These are phyloP conservation scores for Fusarium citri DNA, from an alignment of 2,329 filamentous ascomycete species.

Conservation along the genomic window DNA sequence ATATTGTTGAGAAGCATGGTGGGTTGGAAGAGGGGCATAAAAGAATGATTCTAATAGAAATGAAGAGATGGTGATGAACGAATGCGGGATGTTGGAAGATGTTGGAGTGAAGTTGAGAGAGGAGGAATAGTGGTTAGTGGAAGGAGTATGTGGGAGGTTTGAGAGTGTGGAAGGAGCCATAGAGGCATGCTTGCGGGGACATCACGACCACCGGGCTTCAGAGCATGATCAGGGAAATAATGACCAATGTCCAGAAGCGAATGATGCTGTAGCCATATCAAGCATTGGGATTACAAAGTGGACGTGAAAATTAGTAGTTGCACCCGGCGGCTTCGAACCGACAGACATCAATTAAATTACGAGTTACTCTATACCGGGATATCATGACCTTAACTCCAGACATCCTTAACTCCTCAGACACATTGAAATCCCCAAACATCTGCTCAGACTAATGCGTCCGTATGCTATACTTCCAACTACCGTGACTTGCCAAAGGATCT, in stretches of 20 bases:
- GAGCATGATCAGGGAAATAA: not conserved
- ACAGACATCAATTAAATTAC: not conserved
- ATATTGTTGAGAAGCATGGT: not conserved
- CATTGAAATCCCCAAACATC: not conserved
- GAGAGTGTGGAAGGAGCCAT: not conserved
- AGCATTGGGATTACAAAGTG: not conserved
- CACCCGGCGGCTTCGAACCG: not conserved
- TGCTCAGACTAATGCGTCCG: conserved; percentile 2
- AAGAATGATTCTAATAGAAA: not conserved
- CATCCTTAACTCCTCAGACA: not conserved
- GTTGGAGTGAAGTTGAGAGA: not conserved
- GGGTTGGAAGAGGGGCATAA: not conserved
- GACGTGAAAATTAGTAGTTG: not conserved
- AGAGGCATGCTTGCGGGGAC: not conserved
- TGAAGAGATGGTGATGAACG: not conserved
- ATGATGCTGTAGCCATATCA: not conserved
- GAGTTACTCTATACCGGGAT: not conserved
- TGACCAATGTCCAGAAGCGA: not conserved
- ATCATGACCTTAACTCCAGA: not conserved
- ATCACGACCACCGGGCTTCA: not conserved
- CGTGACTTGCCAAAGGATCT: conserved; percentile 28
- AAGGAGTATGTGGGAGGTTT: not conserved
- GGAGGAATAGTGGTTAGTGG: not conserved
- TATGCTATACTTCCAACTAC: conserved; percentile 31
- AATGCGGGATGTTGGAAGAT: not conserved